Conservation (phyloP, 345 rosid species). For the Alliaria petiolata region DNA sequence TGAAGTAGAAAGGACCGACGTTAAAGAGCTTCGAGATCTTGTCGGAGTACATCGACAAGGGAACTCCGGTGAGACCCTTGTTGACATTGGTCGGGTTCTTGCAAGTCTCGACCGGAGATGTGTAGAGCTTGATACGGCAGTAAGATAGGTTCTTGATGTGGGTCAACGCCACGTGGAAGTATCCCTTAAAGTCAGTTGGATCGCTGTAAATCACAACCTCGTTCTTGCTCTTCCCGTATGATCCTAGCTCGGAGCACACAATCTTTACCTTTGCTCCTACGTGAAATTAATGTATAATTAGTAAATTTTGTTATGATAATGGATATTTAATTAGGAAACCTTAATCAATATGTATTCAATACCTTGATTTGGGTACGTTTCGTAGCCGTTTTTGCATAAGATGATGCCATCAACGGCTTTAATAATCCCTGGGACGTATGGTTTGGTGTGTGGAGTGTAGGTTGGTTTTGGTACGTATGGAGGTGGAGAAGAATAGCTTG, state of each 20-base stretch:
- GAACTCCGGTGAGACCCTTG: background rate
- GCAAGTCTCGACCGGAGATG: background rate
- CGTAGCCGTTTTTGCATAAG: conserved; percentile 39
- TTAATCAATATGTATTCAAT: background rate
- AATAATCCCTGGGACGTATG: background rate
- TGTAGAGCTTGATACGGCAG: background rate
- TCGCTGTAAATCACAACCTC: background rate
- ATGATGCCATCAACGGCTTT: conserved; percentile 38
- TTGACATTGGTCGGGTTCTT: conserved; percentile 1
- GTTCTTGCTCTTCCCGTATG: background rate
- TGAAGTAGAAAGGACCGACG: background rate
- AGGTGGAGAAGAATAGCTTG: too few species aligned
- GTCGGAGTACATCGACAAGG: background rate
- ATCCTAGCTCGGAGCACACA: background rate
- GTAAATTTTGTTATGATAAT: too few species aligned
- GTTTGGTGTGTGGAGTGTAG: background rate
- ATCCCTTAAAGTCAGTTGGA: background rate
- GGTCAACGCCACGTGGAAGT: background rate
- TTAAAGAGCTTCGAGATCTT: background rate
- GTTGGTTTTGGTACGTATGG: background rate
- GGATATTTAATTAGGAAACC: background rate
- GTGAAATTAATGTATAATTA: background rate
- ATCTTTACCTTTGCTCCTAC: background rate
- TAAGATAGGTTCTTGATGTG: background rate
- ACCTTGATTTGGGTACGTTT: conserved; percentile 44